phyloP scores from a whole-genome alignment of 2,329 filamentous ascomycete genomes.

The Aspergillus intermedius region DNA sequence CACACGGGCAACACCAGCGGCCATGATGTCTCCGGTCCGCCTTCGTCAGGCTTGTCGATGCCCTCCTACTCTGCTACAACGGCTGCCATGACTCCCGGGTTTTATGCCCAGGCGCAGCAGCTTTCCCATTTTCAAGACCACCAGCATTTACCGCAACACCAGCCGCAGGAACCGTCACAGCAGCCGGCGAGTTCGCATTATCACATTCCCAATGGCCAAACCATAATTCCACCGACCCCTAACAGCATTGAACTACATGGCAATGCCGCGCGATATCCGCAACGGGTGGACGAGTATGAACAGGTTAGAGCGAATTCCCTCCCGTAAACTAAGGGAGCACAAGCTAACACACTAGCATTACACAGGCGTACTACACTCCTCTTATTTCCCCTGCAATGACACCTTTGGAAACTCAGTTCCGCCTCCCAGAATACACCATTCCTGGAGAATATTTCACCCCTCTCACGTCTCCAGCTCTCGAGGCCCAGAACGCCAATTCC shows the following conservation, averaged over 20 bases:
- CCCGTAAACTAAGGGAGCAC: not conserved
- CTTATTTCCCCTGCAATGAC: constrained; percentile 47
- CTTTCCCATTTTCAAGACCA: constrained; percentile 18
- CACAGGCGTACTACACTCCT: constrained; percentile 43
- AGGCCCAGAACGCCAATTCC: constrained; percentile 37
- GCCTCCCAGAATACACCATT: constrained; percentile 42
- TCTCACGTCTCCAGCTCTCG: constrained; percentile 45
- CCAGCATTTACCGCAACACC: constrained; percentile 19
- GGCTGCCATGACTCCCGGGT: constrained; percentile 26
- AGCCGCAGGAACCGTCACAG: constrained; percentile 18
- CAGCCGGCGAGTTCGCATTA: constrained; percentile 9
- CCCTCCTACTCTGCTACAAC: constrained; percentile 19
- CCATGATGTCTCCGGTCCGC: constrained; percentile 15
- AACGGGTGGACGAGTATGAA: constrained; percentile 38
- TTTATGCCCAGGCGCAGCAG: constrained; percentile 26
- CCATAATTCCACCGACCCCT: constrained; percentile 42
- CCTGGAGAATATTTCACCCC: constrained; percentile 46
- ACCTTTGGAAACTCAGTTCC: constrained; percentile 42
- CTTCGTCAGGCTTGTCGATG: not conserved
- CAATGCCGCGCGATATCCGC: constrained; percentile 34
- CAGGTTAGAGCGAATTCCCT: constrained; percentile 28
- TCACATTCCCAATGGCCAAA: constrained; percentile 22
- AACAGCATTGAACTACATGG: constrained; percentile 45
- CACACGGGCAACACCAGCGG: constrained; percentile 8
- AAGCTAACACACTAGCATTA: constrained; percentile 12